These are phyloP conservation scores for Alectoria sarmentosa DNA, from an alignment of 495 filamentous ascomycete genomes.

Conservation along the genomic window DNA sequence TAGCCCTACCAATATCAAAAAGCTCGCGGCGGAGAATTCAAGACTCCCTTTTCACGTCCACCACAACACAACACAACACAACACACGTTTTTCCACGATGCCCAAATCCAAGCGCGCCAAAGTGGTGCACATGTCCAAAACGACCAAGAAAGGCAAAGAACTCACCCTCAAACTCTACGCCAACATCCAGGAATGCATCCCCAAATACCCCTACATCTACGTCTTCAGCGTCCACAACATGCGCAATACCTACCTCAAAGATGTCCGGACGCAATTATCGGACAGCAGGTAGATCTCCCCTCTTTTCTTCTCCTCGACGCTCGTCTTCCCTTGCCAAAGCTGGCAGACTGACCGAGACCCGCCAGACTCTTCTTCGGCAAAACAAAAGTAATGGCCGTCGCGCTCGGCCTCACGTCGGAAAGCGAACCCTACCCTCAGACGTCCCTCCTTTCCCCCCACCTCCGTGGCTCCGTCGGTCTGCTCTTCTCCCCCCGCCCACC, in stretches of 20 bases:
- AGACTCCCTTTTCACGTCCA: neutral
- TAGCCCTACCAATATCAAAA: neutral
- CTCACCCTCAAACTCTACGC: constrained; percentile 79
- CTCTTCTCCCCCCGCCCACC: constrained; percentile 77
- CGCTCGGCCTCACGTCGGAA: constrained; percentile 68
- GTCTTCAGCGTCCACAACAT: constrained; percentile 95
- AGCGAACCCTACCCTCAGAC: constrained; percentile 70
- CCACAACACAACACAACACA: neutral
- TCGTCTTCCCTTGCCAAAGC: neutral
- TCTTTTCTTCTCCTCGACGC: neutral
- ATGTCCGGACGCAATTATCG: constrained; percentile 72
- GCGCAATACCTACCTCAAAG: constrained; percentile 95
- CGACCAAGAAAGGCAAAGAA: constrained; percentile 85
- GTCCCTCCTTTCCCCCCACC: constrained; percentile 58
- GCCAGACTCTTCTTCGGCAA: constrained; percentile 88
- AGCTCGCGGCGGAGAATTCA: neutral
- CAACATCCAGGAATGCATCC: constrained; percentile 78
- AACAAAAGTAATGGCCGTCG: constrained; percentile 95
- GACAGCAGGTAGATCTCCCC: constrained; percentile 63
- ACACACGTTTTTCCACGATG: constrained; percentile 49
- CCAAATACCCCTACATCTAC: constrained; percentile 81
- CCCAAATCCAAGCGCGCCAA: constrained; percentile 92
- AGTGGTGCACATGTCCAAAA: constrained; percentile 81
- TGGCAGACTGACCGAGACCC: neutral
- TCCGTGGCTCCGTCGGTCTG: constrained; percentile 78